Evolutionary conservation across 1,284 basidiomycete genomes (phyloP), one percentile per base, ranked within the genome.

Genomic region (Cryptococcus floricola): DNA sequence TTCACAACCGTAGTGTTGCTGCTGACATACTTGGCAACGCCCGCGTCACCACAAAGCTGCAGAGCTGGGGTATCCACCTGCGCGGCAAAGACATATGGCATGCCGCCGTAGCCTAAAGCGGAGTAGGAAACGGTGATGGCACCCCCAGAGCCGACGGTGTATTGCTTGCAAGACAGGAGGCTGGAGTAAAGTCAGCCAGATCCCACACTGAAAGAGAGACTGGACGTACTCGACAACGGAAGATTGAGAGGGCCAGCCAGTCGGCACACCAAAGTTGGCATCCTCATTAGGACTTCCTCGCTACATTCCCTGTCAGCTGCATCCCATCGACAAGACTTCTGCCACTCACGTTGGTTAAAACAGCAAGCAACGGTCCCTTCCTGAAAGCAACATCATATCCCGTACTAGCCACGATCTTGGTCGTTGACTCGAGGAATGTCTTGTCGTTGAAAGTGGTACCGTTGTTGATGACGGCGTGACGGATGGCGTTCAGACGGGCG

Each of bases 281-380:
- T 54, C 41, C 52, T 69, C 59, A 54, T 58, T 56, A 27, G 71
- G 75, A 43, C 73, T 71, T 38, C 74, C 75, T 41, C 73, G 69
- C 68, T 73, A 13, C 28, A 44, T 25, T 14, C 7, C 18, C 25
- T n/a, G 42, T 44, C 51, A 52, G 48, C 37, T 23, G 31, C 23
- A 18, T 27, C 1, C 18, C 23, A 18, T 16, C 31, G 37, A 38
- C 28, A 34, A 28, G 38, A n/a, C 10, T 12, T 41, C 31, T 39
- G 14, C 6, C 10, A 64, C 70, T 64, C 56, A 89, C 84, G 74
- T 88, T 91, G 18, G 88, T 91, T 63, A 89, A 65, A 34, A 89
- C 78, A 13, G 84, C 81, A 51, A 91, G 76, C 6, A 89, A 79
- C 23, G 82, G 78, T 10, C 88, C 89, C 69, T 89, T 90, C 70